These are phyloP conservation scores for Aphanomyces invadans DNA, from an alignment of 352 stramenopile genomes.

Conservation along the genomic window DNA sequence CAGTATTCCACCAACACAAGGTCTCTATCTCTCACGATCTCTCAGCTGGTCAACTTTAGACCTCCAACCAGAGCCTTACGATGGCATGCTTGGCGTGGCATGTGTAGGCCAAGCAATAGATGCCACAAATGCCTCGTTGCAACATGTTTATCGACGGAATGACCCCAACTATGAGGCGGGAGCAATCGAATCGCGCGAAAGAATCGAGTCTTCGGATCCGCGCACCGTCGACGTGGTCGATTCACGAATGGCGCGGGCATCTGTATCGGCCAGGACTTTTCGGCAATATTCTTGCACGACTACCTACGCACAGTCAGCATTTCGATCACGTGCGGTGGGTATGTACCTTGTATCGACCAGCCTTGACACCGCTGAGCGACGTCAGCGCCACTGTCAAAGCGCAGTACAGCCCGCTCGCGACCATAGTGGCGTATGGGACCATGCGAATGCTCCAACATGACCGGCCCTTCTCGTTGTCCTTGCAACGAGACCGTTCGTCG, in stretches of 20 bases:
- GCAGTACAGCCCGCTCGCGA: constrained; percentile 46
- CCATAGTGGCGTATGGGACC: constrained; percentile 51
- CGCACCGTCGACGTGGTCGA: constrained; percentile 14
- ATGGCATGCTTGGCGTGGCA: no score
- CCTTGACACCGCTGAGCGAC: constrained; percentile 53
- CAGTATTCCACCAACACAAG: no score
- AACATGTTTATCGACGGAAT: no score
- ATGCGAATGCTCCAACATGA: constrained; percentile 65
- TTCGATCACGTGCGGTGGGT: neutral
- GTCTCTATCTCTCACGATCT: no score
- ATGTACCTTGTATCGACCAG: constrained; percentile 37
- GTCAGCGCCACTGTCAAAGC: constrained; percentile 55
- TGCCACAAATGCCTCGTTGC: no score
- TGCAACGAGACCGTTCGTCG: constrained; percentile 68
- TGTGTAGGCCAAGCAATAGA: no score
- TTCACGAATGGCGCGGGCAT: neutral
- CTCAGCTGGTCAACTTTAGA: no score
- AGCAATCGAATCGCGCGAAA: neutral
- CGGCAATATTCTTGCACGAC: constrained; percentile 17
- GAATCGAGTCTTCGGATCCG: constrained; percentile 10
- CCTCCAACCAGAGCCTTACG: no score
- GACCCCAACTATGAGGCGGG: neutral
- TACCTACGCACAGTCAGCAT: neutral
- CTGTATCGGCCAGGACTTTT: constrained; percentile 13
- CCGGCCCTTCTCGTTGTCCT: constrained; percentile 41